Base-by-base conservation (phyloP, 345 rosid species). In the Cardamine occulta region DNA sequence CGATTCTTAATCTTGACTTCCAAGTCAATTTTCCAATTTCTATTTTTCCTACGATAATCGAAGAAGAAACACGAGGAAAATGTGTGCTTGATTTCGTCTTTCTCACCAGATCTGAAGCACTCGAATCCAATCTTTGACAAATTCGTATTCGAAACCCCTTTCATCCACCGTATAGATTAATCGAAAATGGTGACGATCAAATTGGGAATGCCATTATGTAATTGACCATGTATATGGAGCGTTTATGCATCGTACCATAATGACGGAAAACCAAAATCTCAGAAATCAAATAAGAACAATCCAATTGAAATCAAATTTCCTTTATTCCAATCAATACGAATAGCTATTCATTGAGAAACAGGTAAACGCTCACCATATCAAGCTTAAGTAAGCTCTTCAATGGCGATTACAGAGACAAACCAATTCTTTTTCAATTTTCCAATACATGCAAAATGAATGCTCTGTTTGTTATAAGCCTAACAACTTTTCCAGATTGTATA, bases 201-300 rank as follows among this genome's bases (percentile, higher is more conserved):
- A 85, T 62, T 92, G 12, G 99, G 99, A 56, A 85, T 90, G 94
- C 87, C 99, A 95, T 81, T 89, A 88, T 66, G 88, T 95, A 32
- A 56, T 95, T 35, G 99, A 95, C 77, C 99, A 95, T 45, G 73
- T 92, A 0, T 95, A 95, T 63, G 99, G 97, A 69, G 98, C 98
- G 59, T 85, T 92, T 60, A 81, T 95, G 96, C 96, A 95, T 5
- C 29, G 29, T n/a, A n/a, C n/a, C n/a, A n/a, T 23, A 23, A 23
- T 23, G 24, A 2, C 24, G 24, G 24, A 23, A 23, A 23, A 23
- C 24, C 24, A 23, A 1, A 23, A 23, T 23, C 24, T 23, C 24
- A 23, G 24, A 23, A 23, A 23, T 23, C 24, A n/a, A n/a, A n/a
- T n/a, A n/a, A n/a, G n/a, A n/a, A n/a, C n/a, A n/a, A n/a, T n/a